Evolutionary conservation across 1,284 basidiomycete genomes (phyloP), one percentile per base, ranked within the genome.

Genomic region (Cryptococcus sp.): DNA sequence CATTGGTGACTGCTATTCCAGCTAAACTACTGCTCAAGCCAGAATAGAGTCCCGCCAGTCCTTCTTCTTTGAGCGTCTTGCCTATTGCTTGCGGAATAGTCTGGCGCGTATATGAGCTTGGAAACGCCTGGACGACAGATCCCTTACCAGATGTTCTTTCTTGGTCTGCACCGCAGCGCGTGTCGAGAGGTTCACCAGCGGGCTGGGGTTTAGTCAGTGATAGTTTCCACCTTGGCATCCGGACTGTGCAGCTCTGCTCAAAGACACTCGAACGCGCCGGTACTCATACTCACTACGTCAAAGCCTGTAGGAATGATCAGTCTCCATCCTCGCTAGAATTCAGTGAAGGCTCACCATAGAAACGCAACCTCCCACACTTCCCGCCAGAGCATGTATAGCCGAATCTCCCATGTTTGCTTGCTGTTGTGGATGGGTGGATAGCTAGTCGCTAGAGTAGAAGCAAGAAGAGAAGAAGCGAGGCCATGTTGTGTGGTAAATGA

Each of bases 1-100:
- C 93, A 77, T 99, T 98, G 37, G 94, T 96, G 29, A 97, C 83
- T 16, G 91, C 91, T 63, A 99, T 93, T 2, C 93, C 95, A 39
- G 94, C 81, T 57, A 98, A 80, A 68, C 89, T 91, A 23, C 92
- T 93, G 64, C 83, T 85, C 22, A 99, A 80, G 1, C 95, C 95
- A 61, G 87, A 89, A 76, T 98, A 99, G 20, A 99, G 80, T 1
- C 92, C 93, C 0, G 83, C 67, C 20, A 93, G 66, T 22, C 96
- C 96, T 79, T 99, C 94, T 38, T 87, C 83, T 75, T 88, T 87
- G 73, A 95, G 79, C 61, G 89, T 88, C 74, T 91, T 88, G 47
- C 87, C 65, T 37, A 94, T 80, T 5, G 76, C 76, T 38, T 74
- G 53, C 8, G 62, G 54, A 29, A 76, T 44, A 46, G 66, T 68